Evolutionary conservation across 2,329 filamentous ascomycete species (phyloP).

Genomic region (Apiospora phragmitis): DNA sequence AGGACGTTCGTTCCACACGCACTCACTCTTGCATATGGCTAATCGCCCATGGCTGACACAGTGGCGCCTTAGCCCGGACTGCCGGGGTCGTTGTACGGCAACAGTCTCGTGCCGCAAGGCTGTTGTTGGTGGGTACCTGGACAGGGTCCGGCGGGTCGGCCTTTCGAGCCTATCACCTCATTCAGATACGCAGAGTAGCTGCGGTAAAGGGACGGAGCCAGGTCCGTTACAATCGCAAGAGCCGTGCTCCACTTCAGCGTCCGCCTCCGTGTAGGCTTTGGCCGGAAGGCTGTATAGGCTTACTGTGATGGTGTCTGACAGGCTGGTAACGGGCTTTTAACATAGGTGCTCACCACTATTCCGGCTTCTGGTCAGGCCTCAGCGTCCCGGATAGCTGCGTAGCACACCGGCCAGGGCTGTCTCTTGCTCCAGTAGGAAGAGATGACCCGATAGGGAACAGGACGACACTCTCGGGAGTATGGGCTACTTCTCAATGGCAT

Average conservation of each 20-base stretch:
- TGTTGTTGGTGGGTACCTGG: not conserved
- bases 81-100: not conserved
- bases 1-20: not conserved
- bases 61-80: not conserved
- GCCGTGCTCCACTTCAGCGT: not conserved
- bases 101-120: not conserved
- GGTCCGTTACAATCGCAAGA: not conserved
- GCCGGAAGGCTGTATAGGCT: not conserved
- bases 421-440: not conserved
- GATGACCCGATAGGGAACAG: not conserved
- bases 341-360: not conserved
- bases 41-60: too few relatives aligned
- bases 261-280: not conserved
- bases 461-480: not conserved
- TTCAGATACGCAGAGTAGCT: not conserved
- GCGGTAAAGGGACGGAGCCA: not conserved
- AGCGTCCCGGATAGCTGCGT: not conserved
- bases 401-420: not conserved
- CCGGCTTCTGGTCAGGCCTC: not conserved
- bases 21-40: not conserved
- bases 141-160: not conserved
- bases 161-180: not conserved
- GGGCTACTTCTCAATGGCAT: not conserved
- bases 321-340: not conserved
- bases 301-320: not conserved